A percentile compares a stretch with the other conserved stretches of the same genome.
Evolutionary conservation across 805 yeast species (phyloP).

Genomic region (Alloascoidea africana): DNA sequence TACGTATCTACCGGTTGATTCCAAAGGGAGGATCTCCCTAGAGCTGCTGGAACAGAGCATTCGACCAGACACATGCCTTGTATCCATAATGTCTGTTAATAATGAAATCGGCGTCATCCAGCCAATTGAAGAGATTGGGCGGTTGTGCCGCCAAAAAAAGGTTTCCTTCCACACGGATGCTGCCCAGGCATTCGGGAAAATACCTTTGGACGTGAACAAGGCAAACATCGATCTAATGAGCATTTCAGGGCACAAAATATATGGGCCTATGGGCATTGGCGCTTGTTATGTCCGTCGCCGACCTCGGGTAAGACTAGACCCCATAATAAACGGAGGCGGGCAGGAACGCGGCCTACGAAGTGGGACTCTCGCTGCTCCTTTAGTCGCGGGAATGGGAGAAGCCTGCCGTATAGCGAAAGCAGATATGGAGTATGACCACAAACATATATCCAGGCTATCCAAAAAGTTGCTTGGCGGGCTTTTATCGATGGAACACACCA

Average conservation of each 20-base stretch:
- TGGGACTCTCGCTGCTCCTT: constrained; percentile 95
- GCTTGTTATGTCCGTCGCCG: constrained; percentile 93
- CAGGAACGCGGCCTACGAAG: constrained; percentile 97
- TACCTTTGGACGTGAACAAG: constrained; percentile 83
- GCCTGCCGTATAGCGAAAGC: constrained; percentile 73
- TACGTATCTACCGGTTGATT: constrained; percentile 74
- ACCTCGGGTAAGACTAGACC: constrained; percentile 94
- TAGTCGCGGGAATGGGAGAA: constrained; percentile 92
- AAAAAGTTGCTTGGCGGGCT: constrained; percentile 58
- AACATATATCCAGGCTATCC: constrained; percentile 58
- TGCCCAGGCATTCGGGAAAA: constrained; percentile 94
- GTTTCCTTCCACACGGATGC: constrained; percentile 95
- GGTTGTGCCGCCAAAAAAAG: constrained; percentile 71
- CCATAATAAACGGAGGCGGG: constrained; percentile 94
- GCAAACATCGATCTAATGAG: constrained; percentile 89
- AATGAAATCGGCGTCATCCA: constrained; percentile 97
- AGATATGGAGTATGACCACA: constrained; percentile 62
- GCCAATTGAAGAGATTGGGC: constrained; percentile 89
- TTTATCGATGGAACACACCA: constrained; percentile 74
- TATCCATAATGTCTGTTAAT: constrained; percentile 93
- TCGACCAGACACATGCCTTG: constrained; percentile 80
- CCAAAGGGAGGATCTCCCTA: constrained; percentile 66
- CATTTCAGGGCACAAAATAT: constrained; percentile 89
- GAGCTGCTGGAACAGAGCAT: constrained; percentile 70
- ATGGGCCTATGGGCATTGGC: constrained; percentile 97